Evolutionary conservation across 1,284 basidiomycete genomes (phyloP).

Genomic region (Rhodotorula sp.): DNA sequence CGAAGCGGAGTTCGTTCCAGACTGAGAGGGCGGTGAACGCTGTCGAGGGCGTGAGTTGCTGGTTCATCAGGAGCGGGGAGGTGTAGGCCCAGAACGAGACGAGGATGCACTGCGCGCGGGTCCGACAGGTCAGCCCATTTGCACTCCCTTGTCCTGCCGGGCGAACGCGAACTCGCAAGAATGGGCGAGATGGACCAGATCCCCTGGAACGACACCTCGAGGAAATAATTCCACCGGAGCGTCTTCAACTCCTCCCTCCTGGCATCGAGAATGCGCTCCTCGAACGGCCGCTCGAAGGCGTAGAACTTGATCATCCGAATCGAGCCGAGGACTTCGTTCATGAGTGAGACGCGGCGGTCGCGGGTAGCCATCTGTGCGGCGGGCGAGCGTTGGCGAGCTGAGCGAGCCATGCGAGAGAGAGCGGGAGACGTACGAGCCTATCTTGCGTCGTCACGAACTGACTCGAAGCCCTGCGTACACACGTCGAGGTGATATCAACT

Average conservation of each 20-base stretch:
- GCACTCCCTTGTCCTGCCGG: not conserved
- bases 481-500: too few relatives aligned
- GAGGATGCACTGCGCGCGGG: constrained; percentile 43
- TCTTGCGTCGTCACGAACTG: constrained; percentile 79
- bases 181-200: constrained; percentile 61
- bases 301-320: constrained; percentile 85
- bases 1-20: constrained; percentile 79
- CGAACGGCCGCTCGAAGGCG: constrained; percentile 71
- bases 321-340: constrained; percentile 88
- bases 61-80: constrained; percentile 55
- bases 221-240: constrained; percentile 58
- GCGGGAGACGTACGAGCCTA: constrained; percentile 63
- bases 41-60: constrained; percentile 72
- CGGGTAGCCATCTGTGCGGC: constrained; percentile 47
- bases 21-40: constrained; percentile 77
- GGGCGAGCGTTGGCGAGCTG: not conserved
- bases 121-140: constrained; percentile 24
- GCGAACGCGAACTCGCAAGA: constrained; percentile 35
- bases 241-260: constrained; percentile 14
- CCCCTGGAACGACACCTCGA: constrained; percentile 77
- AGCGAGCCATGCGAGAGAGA: not conserved
- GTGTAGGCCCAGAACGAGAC: constrained; percentile 49
- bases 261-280: constrained; percentile 63
- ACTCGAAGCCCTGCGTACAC: constrained; percentile 60
- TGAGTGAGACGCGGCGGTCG: constrained; percentile 81